Evolutionary conservation across 139 green algal species (phyloP), one percentile per base, ranked within the genome.

Genomic region (Coelastrella sp.): DNA sequence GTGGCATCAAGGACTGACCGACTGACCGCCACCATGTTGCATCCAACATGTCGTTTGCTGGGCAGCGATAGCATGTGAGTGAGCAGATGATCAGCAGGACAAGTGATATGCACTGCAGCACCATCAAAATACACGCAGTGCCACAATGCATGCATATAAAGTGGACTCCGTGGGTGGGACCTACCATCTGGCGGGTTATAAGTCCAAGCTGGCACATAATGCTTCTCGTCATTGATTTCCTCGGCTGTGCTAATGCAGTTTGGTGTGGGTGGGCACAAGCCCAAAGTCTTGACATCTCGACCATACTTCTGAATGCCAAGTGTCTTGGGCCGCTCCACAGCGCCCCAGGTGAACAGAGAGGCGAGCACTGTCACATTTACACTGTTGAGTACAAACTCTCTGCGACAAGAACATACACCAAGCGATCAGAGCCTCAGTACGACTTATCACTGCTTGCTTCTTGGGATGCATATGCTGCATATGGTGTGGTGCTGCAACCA

Each of bases 201-300:
- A 15, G 90, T 95, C 89, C 90, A 82, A 85, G 75, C 53, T 13
- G 96, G 94, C 7, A 96, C 91, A 86, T 95, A 99, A 85, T 98
- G 95, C 25, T 74, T 73, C 4, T 81, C 83, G 84, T 98, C 95
- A 85, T 98, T 98, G 30, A 53, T 40, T 53, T 82, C 75, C 38
- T 82, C 75, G 2, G 91, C 90, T 2, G 96, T 99, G 40, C 89
- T 92, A 27, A 99, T 95, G 92, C 96, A 99, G 91, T 98, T 98
- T 32, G 94, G 94, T 19, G 92, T 94, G 38, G 88, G 57, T 5
- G 96, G 96, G 90, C 96, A 99, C 40, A 99, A 89, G 2, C 59
- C 79, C 57, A 99, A 92, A 0, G 89, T 93, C 41, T 92, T 89
- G 8, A 96, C 73, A 81, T 87, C 87, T 68, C 87, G 88, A 40